Conservation (phyloP, 192 early-diverging fungal genomes). For the Coemansia furcata region DNA sequence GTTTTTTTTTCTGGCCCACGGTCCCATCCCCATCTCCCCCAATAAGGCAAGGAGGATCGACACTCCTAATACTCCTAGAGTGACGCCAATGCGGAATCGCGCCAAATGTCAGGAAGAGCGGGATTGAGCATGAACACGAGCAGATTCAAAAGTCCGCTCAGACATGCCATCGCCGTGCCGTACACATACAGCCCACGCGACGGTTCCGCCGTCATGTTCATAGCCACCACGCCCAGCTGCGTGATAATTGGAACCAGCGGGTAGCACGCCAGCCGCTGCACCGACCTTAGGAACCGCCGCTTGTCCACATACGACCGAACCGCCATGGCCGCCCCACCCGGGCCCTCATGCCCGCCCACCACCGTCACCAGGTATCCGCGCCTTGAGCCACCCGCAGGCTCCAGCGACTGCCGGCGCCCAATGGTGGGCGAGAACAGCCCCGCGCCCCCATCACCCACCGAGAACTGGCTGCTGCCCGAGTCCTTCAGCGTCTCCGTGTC, state of each 20-base stretch:
- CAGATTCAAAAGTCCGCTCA: slow-evolving; percentile 36
- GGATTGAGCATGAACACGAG: slow-evolving; percentile 50
- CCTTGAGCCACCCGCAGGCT: neutral
- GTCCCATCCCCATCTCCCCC: neutral
- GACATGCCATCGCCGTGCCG: slow-evolving; percentile 32
- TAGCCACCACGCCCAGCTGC: slow-evolving; percentile 39
- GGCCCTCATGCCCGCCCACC: slow-evolving; percentile 2
- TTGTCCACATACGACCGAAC: slow-evolving; percentile 41
- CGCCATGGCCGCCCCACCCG: slow-evolving; percentile 14
- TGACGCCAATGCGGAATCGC: slow-evolving; percentile 12
- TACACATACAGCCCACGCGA: slow-evolving; percentile 27
- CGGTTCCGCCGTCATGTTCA: slow-evolving; percentile 28
- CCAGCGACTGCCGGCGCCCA: neutral
- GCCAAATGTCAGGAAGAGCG: slow-evolving; percentile 44
- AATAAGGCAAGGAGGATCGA: neutral
- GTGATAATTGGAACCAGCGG: slow-evolving; percentile 46
- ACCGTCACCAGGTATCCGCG: slow-evolving; percentile 41
- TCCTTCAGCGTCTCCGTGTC: slow-evolving; percentile 6
- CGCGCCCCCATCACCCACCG: neutral
- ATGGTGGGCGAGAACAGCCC: neutral
- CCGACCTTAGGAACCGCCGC: slow-evolving; percentile 34
- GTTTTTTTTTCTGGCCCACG: neutral
- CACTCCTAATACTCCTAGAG: slow-evolving; percentile 17
- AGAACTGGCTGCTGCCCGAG: neutral
- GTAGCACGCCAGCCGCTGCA: slow-evolving; percentile 42